Percentiles rank a stretch among this genome's conserved stretches.
These are phyloP conservation scores for Leccinum boreale DNA, from an alignment of 768 basidiomycete species.

Conservation along the genomic window DNA sequence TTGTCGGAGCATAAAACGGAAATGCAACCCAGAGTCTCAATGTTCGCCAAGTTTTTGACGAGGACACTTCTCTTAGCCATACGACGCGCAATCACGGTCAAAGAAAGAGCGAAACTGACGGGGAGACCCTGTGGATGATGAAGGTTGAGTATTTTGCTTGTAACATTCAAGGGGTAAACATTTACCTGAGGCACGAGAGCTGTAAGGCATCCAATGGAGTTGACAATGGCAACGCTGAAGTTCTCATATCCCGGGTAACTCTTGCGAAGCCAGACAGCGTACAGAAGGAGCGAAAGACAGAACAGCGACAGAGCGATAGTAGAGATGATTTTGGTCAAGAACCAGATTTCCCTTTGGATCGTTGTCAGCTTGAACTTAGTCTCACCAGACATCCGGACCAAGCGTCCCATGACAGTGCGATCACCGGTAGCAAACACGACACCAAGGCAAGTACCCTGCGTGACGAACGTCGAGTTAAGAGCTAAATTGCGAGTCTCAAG, in stretches of 20 bases:
- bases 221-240: slow-evolving; percentile 33
- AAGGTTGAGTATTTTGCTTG: not conserved
- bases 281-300: slow-evolving; percentile 38
- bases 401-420: slow-evolving; percentile 47
- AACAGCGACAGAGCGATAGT: slow-evolving; percentile 38
- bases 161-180: not conserved
- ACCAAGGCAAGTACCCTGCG: slow-evolving; percentile 39
- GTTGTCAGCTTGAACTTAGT: slow-evolving; percentile 41
- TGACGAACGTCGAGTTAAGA: slow-evolving; percentile 41
- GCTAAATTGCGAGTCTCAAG: slow-evolving; percentile 47
- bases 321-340: slow-evolving; percentile 51
- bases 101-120: slow-evolving; percentile 45
- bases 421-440: slow-evolving; percentile 41
- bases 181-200: slow-evolving; percentile 40
- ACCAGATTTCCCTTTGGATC: slow-evolving; percentile 40
- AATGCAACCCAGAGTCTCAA: slow-evolving; percentile 52
- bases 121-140: slow-evolving; percentile 30
- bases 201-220: slow-evolving; percentile 37
- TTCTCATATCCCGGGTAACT: slow-evolving; percentile 32
- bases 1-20: slow-evolving; percentile 54
- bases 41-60: slow-evolving; percentile 48
- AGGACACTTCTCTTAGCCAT: slow-evolving; percentile 46
- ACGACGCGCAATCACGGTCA: slow-evolving; percentile 45
- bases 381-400: slow-evolving; percentile 49
- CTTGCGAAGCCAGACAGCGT: slow-evolving; percentile 38